Conservation (phyloP, 208 protist genomes). For the Trypanosoma grayi region DNA sequence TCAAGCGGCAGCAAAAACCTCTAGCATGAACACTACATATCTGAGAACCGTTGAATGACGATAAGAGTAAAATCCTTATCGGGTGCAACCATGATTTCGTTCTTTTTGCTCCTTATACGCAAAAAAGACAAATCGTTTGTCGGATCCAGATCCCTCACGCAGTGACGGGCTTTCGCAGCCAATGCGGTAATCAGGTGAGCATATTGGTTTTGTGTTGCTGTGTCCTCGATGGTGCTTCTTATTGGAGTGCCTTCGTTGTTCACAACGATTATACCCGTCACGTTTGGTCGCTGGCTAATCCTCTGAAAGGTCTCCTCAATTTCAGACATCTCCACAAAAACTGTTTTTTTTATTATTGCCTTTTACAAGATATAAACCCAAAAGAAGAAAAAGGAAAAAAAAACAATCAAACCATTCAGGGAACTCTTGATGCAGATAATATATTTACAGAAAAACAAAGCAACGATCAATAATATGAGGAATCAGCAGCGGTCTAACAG, state of each 20-base stretch:
- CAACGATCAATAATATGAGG: not conserved
- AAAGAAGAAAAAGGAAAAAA: conserved; percentile 20
- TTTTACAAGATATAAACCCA: not conserved
- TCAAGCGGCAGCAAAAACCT: not conserved
- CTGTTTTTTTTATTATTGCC: conserved; percentile 5
- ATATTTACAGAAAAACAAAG: conserved; percentile 8
- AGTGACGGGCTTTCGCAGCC: conserved; percentile 91
- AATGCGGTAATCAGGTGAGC: conserved; percentile 93
- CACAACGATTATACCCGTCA: conserved; percentile 94
- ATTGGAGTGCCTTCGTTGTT: conserved; percentile 93
- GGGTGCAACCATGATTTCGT: conserved; percentile 96
- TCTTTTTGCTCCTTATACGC: conserved; percentile 94
- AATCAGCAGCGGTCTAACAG: too few relatives aligned
- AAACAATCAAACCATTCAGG: not conserved
- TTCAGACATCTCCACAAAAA: conserved; percentile 62
- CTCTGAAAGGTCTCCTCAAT: conserved; percentile 95
- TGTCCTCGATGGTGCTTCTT: conserved; percentile 89
- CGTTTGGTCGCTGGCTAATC: conserved; percentile 94
- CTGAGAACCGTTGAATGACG: conserved; percentile 86
- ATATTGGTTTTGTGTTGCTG: conserved; percentile 90
- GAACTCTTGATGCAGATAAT: not conserved
- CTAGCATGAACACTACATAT: conserved; percentile 22
- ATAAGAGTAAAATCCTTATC: conserved; percentile 92
- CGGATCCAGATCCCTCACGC: conserved; percentile 94
- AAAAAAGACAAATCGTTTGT: conserved; percentile 96